A percentile compares a stretch with the other conserved stretches of the same genome.
Conservation (phyloP, 2,329 filamentous ascomycete genomes). For the Monilinia fructigena region DNA sequence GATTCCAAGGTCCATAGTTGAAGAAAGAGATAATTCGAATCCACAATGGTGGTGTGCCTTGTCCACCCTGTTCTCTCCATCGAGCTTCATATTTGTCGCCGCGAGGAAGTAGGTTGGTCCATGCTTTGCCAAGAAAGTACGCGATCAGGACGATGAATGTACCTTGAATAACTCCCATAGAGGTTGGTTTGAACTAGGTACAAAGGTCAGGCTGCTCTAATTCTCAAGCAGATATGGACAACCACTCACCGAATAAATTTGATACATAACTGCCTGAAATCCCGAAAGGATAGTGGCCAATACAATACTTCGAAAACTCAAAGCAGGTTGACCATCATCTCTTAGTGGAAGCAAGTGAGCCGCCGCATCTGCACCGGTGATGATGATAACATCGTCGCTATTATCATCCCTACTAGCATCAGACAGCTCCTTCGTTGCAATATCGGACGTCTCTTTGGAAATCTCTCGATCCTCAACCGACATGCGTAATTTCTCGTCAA, state of each 20-base stretch:
- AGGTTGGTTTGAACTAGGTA: slow-evolving; percentile 53
- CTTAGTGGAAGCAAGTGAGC: slow-evolving; percentile 50
- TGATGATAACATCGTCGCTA: slow-evolving; percentile 48
- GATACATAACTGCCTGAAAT: slow-evolving; percentile 55
- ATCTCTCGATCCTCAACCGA: slow-evolving; percentile 22
- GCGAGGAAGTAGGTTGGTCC: slow-evolving; percentile 50
- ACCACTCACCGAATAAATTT: slow-evolving; percentile 51
- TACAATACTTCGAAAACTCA: slow-evolving; percentile 55
- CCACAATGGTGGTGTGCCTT: slow-evolving; percentile 45
- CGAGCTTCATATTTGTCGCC: slow-evolving; percentile 50
- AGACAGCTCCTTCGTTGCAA: slow-evolving; percentile 32
- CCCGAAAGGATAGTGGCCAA: slow-evolving; percentile 50
- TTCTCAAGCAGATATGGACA: not conserved
- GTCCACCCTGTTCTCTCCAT: slow-evolving; percentile 47
- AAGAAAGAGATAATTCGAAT: slow-evolving; percentile 47
- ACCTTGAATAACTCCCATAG: slow-evolving; percentile 46
- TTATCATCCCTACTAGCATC: slow-evolving; percentile 39
- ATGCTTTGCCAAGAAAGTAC: slow-evolving; percentile 54
- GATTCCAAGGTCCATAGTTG: slow-evolving; percentile 51
- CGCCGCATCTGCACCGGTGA: slow-evolving; percentile 53
- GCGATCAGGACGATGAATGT: slow-evolving; percentile 58
- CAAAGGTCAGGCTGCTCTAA: not conserved
- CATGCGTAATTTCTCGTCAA: slow-evolving; percentile 39
- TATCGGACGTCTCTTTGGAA: slow-evolving; percentile 26
- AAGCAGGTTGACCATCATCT: slow-evolving; percentile 51